Percentiles rank a stretch among this genome's conserved stretches.
phyloP scores from a whole-genome alignment of 2,329 filamentous ascomycete genomes.

The Alternaria gansuensis region DNA sequence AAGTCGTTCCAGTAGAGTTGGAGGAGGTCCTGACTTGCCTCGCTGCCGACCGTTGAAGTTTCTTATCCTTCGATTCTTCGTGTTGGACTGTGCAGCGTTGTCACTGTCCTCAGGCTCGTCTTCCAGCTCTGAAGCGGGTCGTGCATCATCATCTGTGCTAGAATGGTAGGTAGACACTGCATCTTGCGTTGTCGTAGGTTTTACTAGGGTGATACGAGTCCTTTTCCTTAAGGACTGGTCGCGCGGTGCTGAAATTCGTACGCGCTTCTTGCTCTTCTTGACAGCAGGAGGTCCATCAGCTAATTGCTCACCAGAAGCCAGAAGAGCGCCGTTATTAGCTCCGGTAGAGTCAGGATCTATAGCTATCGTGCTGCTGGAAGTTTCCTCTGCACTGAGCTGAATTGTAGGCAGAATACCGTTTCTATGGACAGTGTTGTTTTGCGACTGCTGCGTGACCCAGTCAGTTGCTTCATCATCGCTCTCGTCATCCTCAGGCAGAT shows the following conservation, averaged over 20 bases:
- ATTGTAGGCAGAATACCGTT: not conserved
- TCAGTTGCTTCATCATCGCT: constrained; percentile 15
- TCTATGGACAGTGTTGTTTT: not conserved
- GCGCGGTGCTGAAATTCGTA: constrained; percentile 27
- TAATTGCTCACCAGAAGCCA: not conserved
- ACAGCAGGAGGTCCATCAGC: not conserved
- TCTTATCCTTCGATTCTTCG: constrained; percentile 18
- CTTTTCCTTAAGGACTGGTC: constrained; percentile 27
- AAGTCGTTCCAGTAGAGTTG: constrained; percentile 47
- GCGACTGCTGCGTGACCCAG: not conserved
- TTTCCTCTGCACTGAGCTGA: not conserved
- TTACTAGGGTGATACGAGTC: constrained; percentile 6
- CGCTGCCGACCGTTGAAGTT: constrained; percentile 15
- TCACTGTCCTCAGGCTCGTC: constrained; percentile 12
- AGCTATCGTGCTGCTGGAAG: not conserved
- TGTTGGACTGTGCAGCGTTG: constrained; percentile 7
- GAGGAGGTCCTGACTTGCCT: constrained; percentile 22
- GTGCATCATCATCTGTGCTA: constrained; percentile 23
- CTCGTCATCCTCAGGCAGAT: constrained; percentile 18
- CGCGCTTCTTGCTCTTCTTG: constrained; percentile 32
- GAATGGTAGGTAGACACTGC: constrained; percentile 9
- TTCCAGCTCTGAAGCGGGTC: constrained; percentile 24
- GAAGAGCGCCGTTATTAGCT: not conserved
- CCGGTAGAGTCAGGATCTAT: not conserved
- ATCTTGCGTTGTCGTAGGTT: not conserved